Base-by-base conservation (phyloP, 257 asterid genomes). In the Primulina huaijiensis region DNA sequence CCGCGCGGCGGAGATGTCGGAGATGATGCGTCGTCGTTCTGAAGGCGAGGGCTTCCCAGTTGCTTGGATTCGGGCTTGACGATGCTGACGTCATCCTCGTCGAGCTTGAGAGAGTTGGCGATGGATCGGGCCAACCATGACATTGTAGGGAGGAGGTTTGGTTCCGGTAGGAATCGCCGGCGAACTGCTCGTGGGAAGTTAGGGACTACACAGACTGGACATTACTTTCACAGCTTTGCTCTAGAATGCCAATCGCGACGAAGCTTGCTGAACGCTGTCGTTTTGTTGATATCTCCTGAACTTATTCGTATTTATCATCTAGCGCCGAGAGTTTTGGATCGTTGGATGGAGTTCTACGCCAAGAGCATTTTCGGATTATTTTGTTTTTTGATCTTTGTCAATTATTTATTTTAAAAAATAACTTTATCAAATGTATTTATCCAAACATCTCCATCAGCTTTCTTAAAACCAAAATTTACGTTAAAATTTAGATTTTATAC, bases 81-180 rank as follows among this genome's bases (percentile, higher is more conserved):
- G 72, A 62, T 71, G 68, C 56, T 72, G 9, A 38, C 65, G 34
- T 66, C 79, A 3, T 77, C 78, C 50, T 75, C 86, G 64, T 85
- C 91, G 75, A 86, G 82, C 65, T 85, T 94, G 81, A 94, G 93
- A 68, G 97, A 70, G 80, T 88, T 89, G 23, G 98, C 97, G 69
- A 94, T 91, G 62, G 99, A 94, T 86, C 96, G 92, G 72, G 96
- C 93, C 11, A 89, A 62, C 99, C 98, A 94, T 73, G 99, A 83
- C 99, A 91, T 94, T 80, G 78, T 72, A 4, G 3, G 57, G 55
- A 16, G 20, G 57, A 50, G 20, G 17, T 50, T 1, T 6, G 55
- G 1, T 43, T 43, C n/a, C 6, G 19, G 2, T 43, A 43, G 2
- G 21, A 8, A 17, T 50, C 57, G 57, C 21, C 57, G 57, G 57